phyloP scores from a whole-genome alignment of 495 filamentous ascomycete genomes.

The Podospora appendiculata region DNA sequence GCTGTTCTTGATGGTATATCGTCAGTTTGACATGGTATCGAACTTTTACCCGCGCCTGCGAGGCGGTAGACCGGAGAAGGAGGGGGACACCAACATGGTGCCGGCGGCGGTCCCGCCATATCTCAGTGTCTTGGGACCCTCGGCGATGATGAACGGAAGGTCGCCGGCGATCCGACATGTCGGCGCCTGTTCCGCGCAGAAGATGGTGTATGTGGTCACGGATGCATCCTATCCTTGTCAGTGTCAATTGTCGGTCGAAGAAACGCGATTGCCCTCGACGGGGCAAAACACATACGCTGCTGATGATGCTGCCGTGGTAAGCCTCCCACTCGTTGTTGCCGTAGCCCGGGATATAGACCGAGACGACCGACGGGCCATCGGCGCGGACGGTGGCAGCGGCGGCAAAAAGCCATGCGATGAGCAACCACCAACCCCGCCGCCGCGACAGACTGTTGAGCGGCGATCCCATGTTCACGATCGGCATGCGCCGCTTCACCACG shows the following conservation, averaged over 20 bases:
- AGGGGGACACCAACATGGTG: constrained; percentile 15
- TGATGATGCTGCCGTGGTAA: constrained; percentile 29
- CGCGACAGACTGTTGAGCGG: background rate
- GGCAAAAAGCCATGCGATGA: constrained; percentile 1
- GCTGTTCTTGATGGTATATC: constrained; percentile 16
- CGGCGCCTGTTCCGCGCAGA: constrained; percentile 25
- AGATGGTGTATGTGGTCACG: constrained; percentile 31
- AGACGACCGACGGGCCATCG: constrained; percentile 15
- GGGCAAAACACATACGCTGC: constrained; percentile 17
- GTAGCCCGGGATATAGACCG: constrained; percentile 29
- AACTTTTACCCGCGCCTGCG: no score
- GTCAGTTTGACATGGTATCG: no score
- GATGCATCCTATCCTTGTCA: constrained; percentile 13
- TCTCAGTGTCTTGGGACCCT: constrained; percentile 27
- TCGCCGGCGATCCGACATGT: constrained; percentile 19
- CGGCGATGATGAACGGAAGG: constrained; percentile 29
- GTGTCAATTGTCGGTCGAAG: background rate
- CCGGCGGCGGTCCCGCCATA: constrained; percentile 18
- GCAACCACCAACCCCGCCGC: background rate
- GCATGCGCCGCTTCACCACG: background rate
- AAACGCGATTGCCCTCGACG: background rate
- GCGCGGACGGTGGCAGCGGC: background rate
- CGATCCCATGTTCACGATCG: background rate
- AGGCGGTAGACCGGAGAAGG: no score
- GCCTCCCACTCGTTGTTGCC: constrained; percentile 17